Conservation (phyloP, 2,329 filamentous ascomycete genomes). For the Tolypocladium pustulatum region DNA sequence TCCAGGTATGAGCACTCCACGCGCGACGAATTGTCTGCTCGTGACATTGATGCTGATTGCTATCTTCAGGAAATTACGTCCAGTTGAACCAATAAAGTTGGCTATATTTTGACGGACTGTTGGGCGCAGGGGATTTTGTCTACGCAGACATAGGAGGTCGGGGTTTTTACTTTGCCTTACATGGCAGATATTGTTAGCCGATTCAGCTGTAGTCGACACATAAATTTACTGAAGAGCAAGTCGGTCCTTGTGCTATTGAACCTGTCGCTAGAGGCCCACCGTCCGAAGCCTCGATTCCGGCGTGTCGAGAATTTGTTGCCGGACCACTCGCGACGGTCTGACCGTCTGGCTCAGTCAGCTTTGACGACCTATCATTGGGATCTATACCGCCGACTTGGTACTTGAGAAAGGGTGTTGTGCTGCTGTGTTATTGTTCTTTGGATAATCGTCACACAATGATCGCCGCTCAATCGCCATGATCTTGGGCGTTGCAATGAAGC, state of each 20-base stretch:
- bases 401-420: not conserved
- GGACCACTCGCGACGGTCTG: too few species aligned
- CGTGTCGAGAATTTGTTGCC: not conserved
- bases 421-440: not conserved
- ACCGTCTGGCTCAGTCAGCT: too few species aligned
- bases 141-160: not conserved
- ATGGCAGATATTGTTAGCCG: not conserved
- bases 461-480: too few species aligned
- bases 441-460: too few species aligned
- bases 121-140: not conserved
- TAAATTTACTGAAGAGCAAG: not conserved
- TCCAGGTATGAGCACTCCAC: slow-evolving; percentile 54
- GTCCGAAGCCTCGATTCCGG: not conserved
- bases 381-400: too few species aligned
- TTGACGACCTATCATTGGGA: too few species aligned
- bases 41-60: not conserved
- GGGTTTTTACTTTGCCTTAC: not conserved
- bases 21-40: not conserved
- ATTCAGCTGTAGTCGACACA: not conserved
- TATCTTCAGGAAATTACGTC: slow-evolving; percentile 37
- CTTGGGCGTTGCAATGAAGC: too few species aligned
- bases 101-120: not conserved
- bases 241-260: not conserved
- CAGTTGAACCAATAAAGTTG: slow-evolving; percentile 20
- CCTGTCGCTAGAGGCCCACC: not conserved